These are phyloP conservation scores for Oxyria digyna DNA, from an alignment of 148 eudicot genomes.

Conservation along the genomic window DNA sequence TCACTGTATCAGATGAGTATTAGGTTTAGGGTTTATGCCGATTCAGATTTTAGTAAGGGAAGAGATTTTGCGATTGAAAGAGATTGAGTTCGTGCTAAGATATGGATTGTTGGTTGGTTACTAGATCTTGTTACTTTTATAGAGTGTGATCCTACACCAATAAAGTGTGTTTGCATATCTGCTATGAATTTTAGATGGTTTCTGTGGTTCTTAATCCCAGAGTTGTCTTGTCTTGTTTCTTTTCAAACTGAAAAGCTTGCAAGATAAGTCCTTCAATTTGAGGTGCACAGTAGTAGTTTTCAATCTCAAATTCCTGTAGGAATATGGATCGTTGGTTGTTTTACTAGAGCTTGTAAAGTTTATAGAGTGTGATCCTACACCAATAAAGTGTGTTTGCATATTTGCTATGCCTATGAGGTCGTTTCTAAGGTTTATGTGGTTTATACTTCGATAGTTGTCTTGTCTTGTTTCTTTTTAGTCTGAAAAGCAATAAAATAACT, in stretches of 20 bases:
- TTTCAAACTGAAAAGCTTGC: background rate
- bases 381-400: background rate
- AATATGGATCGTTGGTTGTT: too few species aligned
- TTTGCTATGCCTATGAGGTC: background rate
- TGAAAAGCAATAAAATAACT: background rate
- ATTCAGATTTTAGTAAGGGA: too few species aligned
- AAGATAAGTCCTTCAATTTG: background rate
- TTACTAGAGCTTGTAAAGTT: background rate
- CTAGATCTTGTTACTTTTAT: background rate
- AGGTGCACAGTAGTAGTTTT: background rate
- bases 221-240: background rate
- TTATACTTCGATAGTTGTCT: background rate
- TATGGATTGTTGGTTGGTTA: too few species aligned
- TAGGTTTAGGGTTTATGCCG: background rate
- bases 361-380: conserved; percentile 4
- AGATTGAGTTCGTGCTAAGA: too few species aligned
- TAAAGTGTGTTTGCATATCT: too few species aligned
- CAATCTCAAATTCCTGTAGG: background rate
- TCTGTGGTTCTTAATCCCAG: background rate
- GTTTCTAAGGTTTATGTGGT: background rate
- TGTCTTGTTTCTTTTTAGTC: background rate
- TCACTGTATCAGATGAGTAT: background rate
- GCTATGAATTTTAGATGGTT: background rate
- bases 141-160: conserved; percentile 4
- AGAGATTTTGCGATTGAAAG: too few species aligned